Conservation (phyloP, 2,329 filamentous ascomycete genomes). For the Phaeosphaeria sp. region DNA sequence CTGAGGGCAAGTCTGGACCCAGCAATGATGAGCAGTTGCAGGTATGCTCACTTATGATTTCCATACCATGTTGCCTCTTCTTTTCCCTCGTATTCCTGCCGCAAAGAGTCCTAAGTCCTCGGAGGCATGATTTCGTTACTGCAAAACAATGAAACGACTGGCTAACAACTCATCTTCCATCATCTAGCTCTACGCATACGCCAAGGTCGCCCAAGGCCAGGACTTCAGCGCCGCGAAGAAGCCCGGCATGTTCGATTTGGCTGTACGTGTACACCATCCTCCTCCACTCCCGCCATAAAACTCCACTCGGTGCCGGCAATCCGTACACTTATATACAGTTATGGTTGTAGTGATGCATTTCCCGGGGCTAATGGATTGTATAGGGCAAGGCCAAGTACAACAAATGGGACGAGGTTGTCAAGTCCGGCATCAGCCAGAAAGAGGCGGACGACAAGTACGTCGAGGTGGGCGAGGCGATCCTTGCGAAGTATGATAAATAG, state of each 20-base stretch:
- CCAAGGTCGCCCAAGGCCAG: slow-evolving; percentile 50
- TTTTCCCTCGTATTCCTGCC: no score
- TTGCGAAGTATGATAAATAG: slow-evolving; percentile 70
- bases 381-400: slow-evolving; percentile 82
- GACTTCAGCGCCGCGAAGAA: slow-evolving; percentile 52
- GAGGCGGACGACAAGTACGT: slow-evolving; percentile 81
- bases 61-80: no score
- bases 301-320: background rate
- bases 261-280: slow-evolving; percentile 55
- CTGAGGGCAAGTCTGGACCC: slow-evolving; percentile 31
- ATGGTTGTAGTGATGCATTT: background rate
- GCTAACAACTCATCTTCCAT: slow-evolving; percentile 3
- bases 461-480: slow-evolving; percentile 72
- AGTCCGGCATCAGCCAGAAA: slow-evolving; percentile 67
- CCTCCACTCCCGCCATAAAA: no score
- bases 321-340: background rate
- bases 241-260: slow-evolving; percentile 75
- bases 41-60: slow-evolving; percentile 48
- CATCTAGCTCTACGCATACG: slow-evolving; percentile 59
- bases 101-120: no score
- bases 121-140: no score
- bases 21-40: slow-evolving; percentile 57
- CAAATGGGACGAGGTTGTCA: slow-evolving; percentile 75
- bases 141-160: no score
- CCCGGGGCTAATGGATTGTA: slow-evolving; percentile 4